Evolutionary conservation across 2,329 filamentous ascomycete genomes (phyloP).

Genomic region (Beauveria caledonica): DNA sequence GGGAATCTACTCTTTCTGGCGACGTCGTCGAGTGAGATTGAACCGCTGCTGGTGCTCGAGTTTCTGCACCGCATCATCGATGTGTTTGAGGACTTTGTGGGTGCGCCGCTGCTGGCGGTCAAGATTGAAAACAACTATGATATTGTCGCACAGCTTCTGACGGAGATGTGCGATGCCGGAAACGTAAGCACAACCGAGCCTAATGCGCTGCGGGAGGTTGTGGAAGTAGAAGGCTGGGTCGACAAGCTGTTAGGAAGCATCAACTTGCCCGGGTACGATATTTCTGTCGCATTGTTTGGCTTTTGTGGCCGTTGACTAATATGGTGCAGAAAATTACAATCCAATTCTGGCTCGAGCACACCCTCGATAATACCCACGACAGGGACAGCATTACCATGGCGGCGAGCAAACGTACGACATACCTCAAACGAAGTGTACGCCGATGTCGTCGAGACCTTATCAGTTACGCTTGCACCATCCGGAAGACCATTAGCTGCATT

Average conservation of each 20-base stretch:
- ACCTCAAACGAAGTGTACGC: slow-evolving; percentile 97
- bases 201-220: slow-evolving; percentile 82
- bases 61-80: slow-evolving; percentile 92
- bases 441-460: slow-evolving; percentile 84
- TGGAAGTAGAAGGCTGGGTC: slow-evolving; percentile 85
- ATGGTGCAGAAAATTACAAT: slow-evolving; percentile 30
- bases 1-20: slow-evolving; percentile 80
- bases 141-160: slow-evolving; percentile 84
- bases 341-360: slow-evolving; percentile 29
- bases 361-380: slow-evolving; percentile 36
- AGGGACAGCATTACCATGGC: slow-evolving; percentile 67
- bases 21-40: slow-evolving; percentile 76
- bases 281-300: not conserved
- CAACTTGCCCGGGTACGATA: slow-evolving; percentile 60
- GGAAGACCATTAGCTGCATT: slow-evolving; percentile 80
- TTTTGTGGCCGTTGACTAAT: not conserved
- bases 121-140: slow-evolving; percentile 90
- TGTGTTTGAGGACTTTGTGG: slow-evolving; percentile 88
- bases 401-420: slow-evolving; percentile 83
- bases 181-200: slow-evolving; percentile 85
- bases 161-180: slow-evolving; percentile 94
- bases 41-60: slow-evolving; percentile 83
- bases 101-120: slow-evolving; percentile 72
- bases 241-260: slow-evolving; percentile 85
- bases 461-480: slow-evolving; percentile 82